Percentiles rank a stretch among this genome's conserved stretches.
Evolutionary conservation across 2,329 filamentous ascomycete genomes (phyloP).

Genomic region (Colletotrichum chlorophyti): DNA sequence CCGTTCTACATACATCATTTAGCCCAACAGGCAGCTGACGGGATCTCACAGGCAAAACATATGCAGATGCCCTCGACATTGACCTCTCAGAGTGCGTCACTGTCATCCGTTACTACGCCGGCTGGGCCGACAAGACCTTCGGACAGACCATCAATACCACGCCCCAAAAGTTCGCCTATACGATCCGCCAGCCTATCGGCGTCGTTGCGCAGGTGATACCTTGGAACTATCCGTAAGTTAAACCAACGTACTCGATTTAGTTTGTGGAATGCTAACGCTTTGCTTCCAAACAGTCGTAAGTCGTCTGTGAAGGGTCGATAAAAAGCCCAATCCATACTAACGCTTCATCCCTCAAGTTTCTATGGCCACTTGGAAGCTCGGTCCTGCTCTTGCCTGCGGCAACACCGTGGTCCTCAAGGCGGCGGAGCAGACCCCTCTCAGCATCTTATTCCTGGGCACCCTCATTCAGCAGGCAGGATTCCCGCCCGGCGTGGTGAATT

Average conservation of each 20-base stretch:
- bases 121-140: conserved; percentile 80
- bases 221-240: conserved; percentile 77
- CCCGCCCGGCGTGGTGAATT: conserved; percentile 79
- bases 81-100: conserved; percentile 60
- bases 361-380: conserved; percentile 71
- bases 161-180: conserved; percentile 75
- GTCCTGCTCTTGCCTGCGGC: conserved; percentile 71
- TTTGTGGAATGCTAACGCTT: too few relatives aligned
- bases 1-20: too few relatives aligned
- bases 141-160: conserved; percentile 79
- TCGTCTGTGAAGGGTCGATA: too few relatives aligned
- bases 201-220: conserved; percentile 79
- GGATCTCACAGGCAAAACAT: conserved; percentile 59
- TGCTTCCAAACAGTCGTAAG: too few relatives aligned
- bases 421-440: conserved; percentile 72
- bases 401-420: conserved; percentile 71
- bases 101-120: conserved; percentile 75
- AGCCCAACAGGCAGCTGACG: background rate
- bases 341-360: too few relatives aligned
- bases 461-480: conserved; percentile 78
- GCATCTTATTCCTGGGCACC: conserved; percentile 68
- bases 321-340: too few relatives aligned
- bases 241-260: too few relatives aligned
- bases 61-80: conserved; percentile 66
- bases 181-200: conserved; percentile 75